A percentile compares a stretch with the other conserved stretches of the same genome.
phyloP scores from a whole-genome alignment of 2,329 filamentous ascomycete genomes.

The Lachnellula willkommii region DNA sequence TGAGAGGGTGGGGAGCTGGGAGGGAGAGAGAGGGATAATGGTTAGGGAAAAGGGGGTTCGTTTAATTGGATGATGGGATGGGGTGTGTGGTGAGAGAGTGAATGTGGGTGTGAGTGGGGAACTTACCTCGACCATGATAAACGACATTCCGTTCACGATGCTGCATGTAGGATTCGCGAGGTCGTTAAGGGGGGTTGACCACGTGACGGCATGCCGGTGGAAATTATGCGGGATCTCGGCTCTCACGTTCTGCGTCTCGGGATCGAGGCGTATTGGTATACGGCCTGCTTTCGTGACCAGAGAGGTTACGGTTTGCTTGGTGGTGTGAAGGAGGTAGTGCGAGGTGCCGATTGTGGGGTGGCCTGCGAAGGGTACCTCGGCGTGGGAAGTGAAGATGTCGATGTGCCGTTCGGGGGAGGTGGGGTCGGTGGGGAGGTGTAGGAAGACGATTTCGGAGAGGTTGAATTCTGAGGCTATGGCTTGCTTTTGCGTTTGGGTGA shows the following conservation, averaged over 20 bases:
- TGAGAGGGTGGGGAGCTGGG: slow-evolving; percentile 52
- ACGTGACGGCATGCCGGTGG: slow-evolving; percentile 46
- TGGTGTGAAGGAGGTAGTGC: slow-evolving; percentile 37
- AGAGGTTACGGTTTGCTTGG: slow-evolving; percentile 20
- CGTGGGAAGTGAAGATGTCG: slow-evolving; percentile 53
- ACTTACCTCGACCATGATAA: slow-evolving; percentile 48
- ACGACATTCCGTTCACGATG: slow-evolving; percentile 70
- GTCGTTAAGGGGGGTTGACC: slow-evolving; percentile 31
- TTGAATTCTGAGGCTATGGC: slow-evolving; percentile 58
- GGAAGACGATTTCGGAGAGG: slow-evolving; percentile 58
- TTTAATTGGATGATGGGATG: neutral
- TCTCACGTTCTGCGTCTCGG: slow-evolving; percentile 44
- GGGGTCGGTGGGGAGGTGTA: slow-evolving; percentile 40
- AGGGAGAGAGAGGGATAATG: neutral
- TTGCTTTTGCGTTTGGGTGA: slow-evolving; percentile 51
- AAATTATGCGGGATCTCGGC: slow-evolving; percentile 64
- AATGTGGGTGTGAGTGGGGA: too few species aligned
- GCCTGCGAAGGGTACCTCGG: slow-evolving; percentile 57
- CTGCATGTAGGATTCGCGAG: slow-evolving; percentile 46
- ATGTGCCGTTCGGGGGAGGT: slow-evolving; percentile 38
- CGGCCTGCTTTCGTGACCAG: slow-evolving; percentile 53
- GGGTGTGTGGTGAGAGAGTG: neutral
- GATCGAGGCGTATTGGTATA: slow-evolving; percentile 39
- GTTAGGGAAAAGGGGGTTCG: too few species aligned
- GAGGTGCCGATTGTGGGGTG: slow-evolving; percentile 57